These are phyloP conservation scores for Trichosporon sp. DNA, from an alignment of 1,284 basidiomycete species.

Conservation along the genomic window DNA sequence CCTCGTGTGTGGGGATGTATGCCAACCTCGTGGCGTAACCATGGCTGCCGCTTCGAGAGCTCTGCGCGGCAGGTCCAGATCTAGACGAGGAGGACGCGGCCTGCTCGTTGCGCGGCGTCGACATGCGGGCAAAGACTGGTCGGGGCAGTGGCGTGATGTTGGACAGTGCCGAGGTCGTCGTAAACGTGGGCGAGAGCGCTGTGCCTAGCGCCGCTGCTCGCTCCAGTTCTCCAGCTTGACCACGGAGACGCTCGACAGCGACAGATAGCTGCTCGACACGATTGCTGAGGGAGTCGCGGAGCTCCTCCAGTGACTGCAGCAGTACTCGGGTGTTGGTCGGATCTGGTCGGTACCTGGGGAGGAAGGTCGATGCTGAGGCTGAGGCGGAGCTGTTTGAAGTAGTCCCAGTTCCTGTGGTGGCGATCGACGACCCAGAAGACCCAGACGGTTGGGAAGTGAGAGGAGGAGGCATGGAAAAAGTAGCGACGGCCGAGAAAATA, in stretches of 20 bases:
- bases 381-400: background rate
- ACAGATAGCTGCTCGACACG: conserved; percentile 29
- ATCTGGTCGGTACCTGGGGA: conserved; percentile 6
- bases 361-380: background rate
- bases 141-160: conserved; percentile 6
- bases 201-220: conserved; percentile 5
- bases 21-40: background rate
- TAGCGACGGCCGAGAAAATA: background rate
- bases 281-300: conserved; percentile 25
- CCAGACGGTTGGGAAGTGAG: background rate
- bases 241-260: conserved; percentile 29
- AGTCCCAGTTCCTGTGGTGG: background rate
- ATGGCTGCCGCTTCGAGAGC: background rate
- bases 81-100: background rate
- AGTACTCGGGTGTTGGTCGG: conserved; percentile 19
- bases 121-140: background rate
- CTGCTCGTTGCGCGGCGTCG: background rate
- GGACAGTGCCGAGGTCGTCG: background rate
- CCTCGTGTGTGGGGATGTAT: background rate
- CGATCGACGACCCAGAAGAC: background rate
- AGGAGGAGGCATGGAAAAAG: background rate
- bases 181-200: background rate
- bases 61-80: background rate
- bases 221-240: conserved; percentile 29
- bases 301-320: conserved; percentile 27